Evolutionary conservation across 768 basidiomycete genomes (phyloP).

Genomic region (Cytidiella melzeri): DNA sequence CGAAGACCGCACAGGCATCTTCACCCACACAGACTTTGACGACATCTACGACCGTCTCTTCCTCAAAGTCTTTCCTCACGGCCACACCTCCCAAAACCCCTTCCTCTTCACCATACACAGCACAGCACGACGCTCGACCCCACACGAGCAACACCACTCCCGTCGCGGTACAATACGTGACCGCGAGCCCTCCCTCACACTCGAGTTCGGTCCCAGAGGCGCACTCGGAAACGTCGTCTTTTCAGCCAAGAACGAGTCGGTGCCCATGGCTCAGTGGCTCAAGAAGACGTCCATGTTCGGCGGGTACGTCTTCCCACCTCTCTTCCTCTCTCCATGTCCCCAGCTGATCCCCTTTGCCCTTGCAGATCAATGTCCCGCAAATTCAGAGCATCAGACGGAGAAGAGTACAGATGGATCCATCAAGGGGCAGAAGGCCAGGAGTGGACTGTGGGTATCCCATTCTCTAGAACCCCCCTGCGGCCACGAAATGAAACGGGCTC

Average conservation of each 20-base stretch:
- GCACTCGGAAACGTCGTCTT: conserved; percentile 58
- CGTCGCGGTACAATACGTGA: conserved; percentile 15
- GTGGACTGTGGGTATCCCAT: conserved; percentile 59
- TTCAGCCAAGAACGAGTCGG: conserved; percentile 20
- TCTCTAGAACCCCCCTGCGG: too few relatives aligned
- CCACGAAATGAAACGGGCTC: too few relatives aligned
- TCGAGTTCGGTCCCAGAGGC: conserved; percentile 55
- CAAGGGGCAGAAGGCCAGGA: conserved; percentile 52
- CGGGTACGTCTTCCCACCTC: conserved; percentile 48
- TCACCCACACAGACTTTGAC: conserved; percentile 58
- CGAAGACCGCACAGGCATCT: conserved; percentile 60
- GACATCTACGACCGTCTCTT: conserved; percentile 76
- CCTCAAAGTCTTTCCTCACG: conserved; percentile 39
- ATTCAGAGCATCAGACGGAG: conserved; percentile 62
- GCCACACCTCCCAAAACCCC: conserved; percentile 12
- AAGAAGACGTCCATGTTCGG: conserved; percentile 59
- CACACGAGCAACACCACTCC: conserved; percentile 39
- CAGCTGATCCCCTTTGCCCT: too few relatives aligned
- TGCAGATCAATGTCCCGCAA: conserved; percentile 60
- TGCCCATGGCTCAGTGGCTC: conserved; percentile 62
- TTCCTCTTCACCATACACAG: conserved; percentile 51
- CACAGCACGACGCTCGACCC: conserved; percentile 60
- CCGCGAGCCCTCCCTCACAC: conserved; percentile 45
- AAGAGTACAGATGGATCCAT: conserved; percentile 66
- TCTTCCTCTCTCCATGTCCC: too few relatives aligned